phyloP scores from a whole-genome alignment of 2,329 filamentous ascomycete species.

The Colletotrichum truncatum region DNA sequence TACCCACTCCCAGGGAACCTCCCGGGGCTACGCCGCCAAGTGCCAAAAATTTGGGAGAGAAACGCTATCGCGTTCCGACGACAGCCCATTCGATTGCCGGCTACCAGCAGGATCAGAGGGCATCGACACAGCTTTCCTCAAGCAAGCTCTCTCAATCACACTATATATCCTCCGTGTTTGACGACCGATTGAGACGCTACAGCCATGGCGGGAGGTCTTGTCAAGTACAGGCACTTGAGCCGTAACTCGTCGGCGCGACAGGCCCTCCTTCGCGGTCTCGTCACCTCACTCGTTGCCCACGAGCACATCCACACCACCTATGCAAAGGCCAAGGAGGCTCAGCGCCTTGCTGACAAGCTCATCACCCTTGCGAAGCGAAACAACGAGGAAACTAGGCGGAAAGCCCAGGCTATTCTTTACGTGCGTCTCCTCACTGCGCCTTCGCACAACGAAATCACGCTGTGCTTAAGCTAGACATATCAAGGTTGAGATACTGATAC shows the following conservation, averaged over 20 bases:
- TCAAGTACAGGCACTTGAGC: constrained; percentile 90
- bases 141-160: constrained; percentile 8
- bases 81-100: constrained; percentile 32
- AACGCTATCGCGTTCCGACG: constrained; percentile 1
- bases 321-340: constrained; percentile 96
- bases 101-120: not conserved
- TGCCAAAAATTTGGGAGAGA: constrained; percentile 25
- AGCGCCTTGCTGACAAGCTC: constrained; percentile 91
- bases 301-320: constrained; percentile 96
- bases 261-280: constrained; percentile 93
- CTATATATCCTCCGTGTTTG: not conserved
- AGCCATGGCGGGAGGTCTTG: constrained; percentile 82
- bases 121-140: constrained; percentile 26
- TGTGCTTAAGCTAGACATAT: too few species aligned
- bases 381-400: constrained; percentile 80
- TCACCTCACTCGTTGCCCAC: constrained; percentile 92
- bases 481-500: too few species aligned
- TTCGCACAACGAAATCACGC: too few species aligned
- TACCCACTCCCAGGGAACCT: constrained; percentile 7
- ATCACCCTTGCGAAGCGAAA: constrained; percentile 95
- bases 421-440: constrained; percentile 58
- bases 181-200: constrained; percentile 3
- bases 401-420: constrained; percentile 84
- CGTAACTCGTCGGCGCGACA: constrained; percentile 88
- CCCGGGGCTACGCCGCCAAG: constrained; percentile 3